Conservation (phyloP, 805 yeast species). For the Monosporozyma siamensis region DNA sequence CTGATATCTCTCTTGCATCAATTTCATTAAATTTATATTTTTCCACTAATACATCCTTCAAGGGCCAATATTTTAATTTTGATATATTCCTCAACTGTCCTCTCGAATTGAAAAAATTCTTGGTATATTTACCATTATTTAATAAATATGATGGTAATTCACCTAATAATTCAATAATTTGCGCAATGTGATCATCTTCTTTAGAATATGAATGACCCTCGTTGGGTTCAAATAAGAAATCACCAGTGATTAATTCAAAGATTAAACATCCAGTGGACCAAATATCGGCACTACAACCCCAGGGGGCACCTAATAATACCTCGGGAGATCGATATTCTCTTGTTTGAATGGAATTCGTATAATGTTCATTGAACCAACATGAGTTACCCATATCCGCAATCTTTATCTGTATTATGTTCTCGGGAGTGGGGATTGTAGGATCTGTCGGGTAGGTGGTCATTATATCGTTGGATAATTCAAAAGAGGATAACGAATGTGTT, state of each 20-base stretch:
- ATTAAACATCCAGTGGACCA: constrained; percentile 94
- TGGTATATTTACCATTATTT: constrained; percentile 50
- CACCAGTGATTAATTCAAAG: constrained; percentile 90
- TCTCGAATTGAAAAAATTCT: constrained; percentile 53
- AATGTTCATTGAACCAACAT: constrained; percentile 71
- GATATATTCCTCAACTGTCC: constrained; percentile 71
- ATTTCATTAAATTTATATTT: constrained; percentile 66
- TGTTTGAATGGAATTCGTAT: constrained; percentile 84
- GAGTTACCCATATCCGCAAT: constrained; percentile 94
- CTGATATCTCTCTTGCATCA: constrained; percentile 66
- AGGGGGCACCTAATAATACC: constrained; percentile 62
- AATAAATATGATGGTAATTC: constrained; percentile 51
- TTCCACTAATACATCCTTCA: constrained; percentile 70
- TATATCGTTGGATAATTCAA: constrained; percentile 22
- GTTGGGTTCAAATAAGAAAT: constrained; percentile 82
- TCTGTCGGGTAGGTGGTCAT: background rate
- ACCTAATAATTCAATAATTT: constrained; percentile 77
- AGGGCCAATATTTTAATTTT: constrained; percentile 82
- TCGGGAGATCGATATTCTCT: constrained; percentile 92
- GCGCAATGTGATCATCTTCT: constrained; percentile 95
- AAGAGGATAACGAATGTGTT: constrained; percentile 34
- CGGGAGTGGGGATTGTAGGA: constrained; percentile 7
- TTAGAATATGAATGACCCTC: constrained; percentile 67
- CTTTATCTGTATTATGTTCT: constrained; percentile 63
- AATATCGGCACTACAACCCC: constrained; percentile 94